Conservation (phyloP, 495 filamentous ascomycete species). For the Neurospora hispaniola region DNA sequence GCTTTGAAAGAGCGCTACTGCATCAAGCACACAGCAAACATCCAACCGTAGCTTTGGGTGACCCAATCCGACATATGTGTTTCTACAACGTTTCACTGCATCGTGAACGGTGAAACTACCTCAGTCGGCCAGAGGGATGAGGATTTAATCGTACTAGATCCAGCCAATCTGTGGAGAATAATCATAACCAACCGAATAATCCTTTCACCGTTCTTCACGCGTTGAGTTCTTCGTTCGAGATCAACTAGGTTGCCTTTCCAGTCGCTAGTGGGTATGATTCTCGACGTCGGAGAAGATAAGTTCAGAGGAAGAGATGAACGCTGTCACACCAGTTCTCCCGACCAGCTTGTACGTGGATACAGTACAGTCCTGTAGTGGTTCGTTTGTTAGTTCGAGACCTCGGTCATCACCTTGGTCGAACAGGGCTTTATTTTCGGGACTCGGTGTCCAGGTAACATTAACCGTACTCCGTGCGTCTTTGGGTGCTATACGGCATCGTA, state of each 20-base stretch:
- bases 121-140: background rate
- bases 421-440: background rate
- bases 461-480: background rate
- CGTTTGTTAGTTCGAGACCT: too few species aligned
- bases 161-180: background rate
- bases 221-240: background rate
- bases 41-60: background rate
- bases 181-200: background rate
- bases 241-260: too few species aligned
- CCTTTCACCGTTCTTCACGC: background rate
- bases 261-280: background rate
- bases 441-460: background rate
- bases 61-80: background rate
- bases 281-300: background rate
- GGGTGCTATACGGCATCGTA: background rate
- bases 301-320: background rate
- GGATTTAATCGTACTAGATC: background rate
- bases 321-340: background rate
- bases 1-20: background rate
- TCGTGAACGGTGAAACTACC: background rate
- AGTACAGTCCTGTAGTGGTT: too few species aligned
- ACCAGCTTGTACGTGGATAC: background rate
- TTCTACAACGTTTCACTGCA: background rate
- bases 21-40: background rate
- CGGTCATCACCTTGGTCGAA: background rate